These are phyloP conservation scores for Hortiboletus flavorubellus DNA, from an alignment of 768 basidiomycete genomes.

Conservation along the genomic window DNA sequence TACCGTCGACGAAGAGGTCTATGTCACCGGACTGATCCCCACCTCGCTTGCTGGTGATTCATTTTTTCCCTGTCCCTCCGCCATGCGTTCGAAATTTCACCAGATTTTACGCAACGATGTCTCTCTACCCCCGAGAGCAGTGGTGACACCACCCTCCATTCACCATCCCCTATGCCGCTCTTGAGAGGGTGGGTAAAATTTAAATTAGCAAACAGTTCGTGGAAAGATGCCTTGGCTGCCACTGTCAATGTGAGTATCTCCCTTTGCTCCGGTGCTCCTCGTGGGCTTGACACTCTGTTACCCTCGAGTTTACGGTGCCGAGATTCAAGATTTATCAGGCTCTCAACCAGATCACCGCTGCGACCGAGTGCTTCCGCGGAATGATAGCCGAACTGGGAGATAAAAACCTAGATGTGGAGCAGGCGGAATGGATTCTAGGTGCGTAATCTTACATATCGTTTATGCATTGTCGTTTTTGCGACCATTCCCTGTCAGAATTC, in stretches of 20 bases:
- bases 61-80: too few species aligned
- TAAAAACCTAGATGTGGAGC: background rate
- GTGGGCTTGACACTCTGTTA: background rate
- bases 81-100: too few species aligned
- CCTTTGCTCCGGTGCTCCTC: background rate
- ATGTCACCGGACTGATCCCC: background rate
- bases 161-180: background rate
- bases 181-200: background rate
- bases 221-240: background rate
- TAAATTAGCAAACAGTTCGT: background rate
- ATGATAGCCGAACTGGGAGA: background rate
- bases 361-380: background rate
- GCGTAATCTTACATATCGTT: background rate
- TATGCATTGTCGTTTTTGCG: background rate
- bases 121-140: background rate
- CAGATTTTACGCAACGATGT: background rate
- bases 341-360: background rate
- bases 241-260: background rate
- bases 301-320: background rate
- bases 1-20: background rate
- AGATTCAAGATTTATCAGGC: background rate
- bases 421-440: background rate
- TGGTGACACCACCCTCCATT: background rate
- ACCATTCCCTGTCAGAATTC: too few species aligned
- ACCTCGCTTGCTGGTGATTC: background rate